Evolutionary conservation across 257 asterid genomes (phyloP), one percentile per base, ranked within the genome.

Genomic region (Nemophila menziesii): DNA sequence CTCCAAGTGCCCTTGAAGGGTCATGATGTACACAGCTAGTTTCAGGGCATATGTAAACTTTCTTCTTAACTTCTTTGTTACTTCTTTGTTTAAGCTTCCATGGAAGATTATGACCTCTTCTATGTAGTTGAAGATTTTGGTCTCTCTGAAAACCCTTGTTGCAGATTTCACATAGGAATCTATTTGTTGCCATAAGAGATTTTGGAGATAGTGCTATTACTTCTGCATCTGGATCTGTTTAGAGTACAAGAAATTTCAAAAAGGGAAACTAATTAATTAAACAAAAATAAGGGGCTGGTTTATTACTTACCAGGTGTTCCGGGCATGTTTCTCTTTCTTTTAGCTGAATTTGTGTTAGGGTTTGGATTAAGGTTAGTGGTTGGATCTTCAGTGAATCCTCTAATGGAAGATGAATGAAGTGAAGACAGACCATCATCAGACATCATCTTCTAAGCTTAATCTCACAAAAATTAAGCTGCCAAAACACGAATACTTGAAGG

Each of bases 91-190:
- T 86, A 0, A 86, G 78, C 65, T 86, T 86, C 97, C 97, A 82
- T 24, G 97, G 96, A 2, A 86, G 79, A 34, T 82, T 86, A 59
- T 86, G 96, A 0, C 96, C 96, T 33, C 94, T 69, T 26, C 96
- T 67, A 57, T 86, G 93, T 0, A 86, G 79, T 73, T 82, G 96
- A 58, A 86, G 55, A 5, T 86, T 86, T 63, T 86, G 96, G 76
- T 86, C 94, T 12, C 97, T 63, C 60, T 82, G 92, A 12, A 86
- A 86, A 55, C 97, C 97, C 79, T 86, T 86, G 72, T 82, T 82
- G 76, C 97, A 86, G 51, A 86, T 77, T 62, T 86, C 94, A 16
- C 97, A 86, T 0, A 86, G 4, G 79, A 86, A 86, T 38, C 94
- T 58, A 67, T 86, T 87, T 5, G 97, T 87, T 14, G 93, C 95